A percentile compares a stretch with the other conserved stretches of the same genome.
These are phyloP conservation scores for Gentiana straminea DNA, from an alignment of 257 asterid species.

Conservation along the genomic window DNA sequence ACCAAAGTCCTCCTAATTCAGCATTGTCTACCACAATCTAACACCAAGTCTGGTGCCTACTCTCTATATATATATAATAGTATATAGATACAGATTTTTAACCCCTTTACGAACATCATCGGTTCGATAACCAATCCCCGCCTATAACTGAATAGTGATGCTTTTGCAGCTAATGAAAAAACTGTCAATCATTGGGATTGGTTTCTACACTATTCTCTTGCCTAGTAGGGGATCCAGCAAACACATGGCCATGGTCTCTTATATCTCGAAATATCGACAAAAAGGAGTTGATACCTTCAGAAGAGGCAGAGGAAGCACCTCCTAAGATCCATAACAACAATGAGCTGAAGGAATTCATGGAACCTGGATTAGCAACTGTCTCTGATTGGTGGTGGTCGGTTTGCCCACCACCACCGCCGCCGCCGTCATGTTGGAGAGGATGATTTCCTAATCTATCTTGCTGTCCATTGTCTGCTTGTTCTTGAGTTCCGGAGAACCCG, in stretches of 20 bases:
- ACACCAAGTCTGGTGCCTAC: no score
- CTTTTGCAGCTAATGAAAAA: background rate
- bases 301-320: constrained; percentile 90
- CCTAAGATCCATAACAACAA: constrained; percentile 84
- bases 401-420: constrained; percentile 24
- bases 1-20: no score
- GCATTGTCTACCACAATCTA: no score
- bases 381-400: constrained; percentile 53
- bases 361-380: constrained; percentile 52
- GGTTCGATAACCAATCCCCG: no score
- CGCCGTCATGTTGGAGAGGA: constrained; percentile 34
- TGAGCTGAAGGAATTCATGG: constrained; percentile 79
- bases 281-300: constrained; percentile 90
- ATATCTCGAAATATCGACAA: constrained; percentile 78
- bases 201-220: constrained; percentile 43
- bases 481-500: constrained; percentile 37
- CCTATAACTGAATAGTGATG: no score
- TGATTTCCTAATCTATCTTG: constrained; percentile 48
- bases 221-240: constrained; percentile 37
- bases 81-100: no score
- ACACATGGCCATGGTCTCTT: constrained; percentile 80
- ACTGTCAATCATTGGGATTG: constrained; percentile 26
- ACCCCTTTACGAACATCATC: no score
- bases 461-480: constrained; percentile 27
- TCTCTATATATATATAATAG: no score